Evolutionary conservation across 768 basidiomycete species (phyloP).

Genomic region (Pisolithus sp.): DNA sequence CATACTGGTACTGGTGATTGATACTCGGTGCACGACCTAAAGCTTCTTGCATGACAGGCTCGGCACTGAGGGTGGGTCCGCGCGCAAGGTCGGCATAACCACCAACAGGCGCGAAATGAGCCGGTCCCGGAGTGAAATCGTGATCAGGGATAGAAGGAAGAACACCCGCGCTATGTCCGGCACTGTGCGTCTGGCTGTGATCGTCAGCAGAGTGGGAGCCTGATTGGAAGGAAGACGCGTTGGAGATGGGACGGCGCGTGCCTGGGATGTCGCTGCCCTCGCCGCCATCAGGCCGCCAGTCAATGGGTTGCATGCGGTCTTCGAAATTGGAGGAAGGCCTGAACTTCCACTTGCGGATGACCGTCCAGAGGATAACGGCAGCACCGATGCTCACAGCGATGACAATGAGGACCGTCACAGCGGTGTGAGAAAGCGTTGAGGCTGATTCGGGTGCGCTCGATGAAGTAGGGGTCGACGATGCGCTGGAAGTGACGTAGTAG

Average conservation of each 20-base stretch:
- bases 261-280: conserved; percentile 40
- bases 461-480: conserved; percentile 17
- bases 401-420: conserved; percentile 59
- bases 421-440: conserved; percentile 38
- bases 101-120: conserved; percentile 57
- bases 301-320: conserved; percentile 79
- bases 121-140: conserved; percentile 65
- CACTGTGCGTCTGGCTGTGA: conserved; percentile 28
- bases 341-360: conserved; percentile 91
- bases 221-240: conserved; percentile 68
- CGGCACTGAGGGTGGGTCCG: conserved; percentile 62
- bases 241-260: conserved; percentile 46
- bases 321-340: conserved; percentile 75
- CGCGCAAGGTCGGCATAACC: conserved; percentile 81
- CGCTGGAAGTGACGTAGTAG: conserved; percentile 28
- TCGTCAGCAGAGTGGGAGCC: conserved; percentile 30
- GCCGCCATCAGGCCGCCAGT: conserved; percentile 67
- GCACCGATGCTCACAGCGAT: conserved; percentile 65
- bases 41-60: conserved; percentile 45
- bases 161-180: conserved; percentile 19
- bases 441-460: conserved; percentile 12
- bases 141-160: conserved; percentile 57
- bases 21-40: conserved; percentile 33
- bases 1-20: conserved; percentile 45
- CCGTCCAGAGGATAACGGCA: conserved; percentile 73